Conservation (phyloP, 164 flowering plant species). For the Chloranthus sessilifolius region DNA sequence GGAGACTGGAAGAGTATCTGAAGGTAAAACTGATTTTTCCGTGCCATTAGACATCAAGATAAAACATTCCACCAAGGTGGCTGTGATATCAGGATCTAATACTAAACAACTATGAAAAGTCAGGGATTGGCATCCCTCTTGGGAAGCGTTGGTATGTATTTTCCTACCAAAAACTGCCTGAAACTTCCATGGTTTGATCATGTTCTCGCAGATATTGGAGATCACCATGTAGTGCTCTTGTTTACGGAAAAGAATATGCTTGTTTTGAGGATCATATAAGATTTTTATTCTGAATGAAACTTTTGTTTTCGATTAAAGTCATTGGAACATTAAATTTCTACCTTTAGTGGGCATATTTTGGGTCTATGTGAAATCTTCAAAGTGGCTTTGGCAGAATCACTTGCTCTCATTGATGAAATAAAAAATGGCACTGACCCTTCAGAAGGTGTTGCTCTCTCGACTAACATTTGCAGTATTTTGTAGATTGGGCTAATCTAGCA, state of each 20-base stretch:
- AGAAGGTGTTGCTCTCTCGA: conserved; percentile 92
- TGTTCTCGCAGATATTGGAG: conserved; percentile 92
- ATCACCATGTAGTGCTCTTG: conserved; percentile 71
- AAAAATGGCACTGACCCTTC: conserved; percentile 96
- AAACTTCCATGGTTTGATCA: conserved; percentile 91
- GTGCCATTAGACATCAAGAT: conserved; percentile 81
- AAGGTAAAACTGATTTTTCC: conserved; percentile 31
- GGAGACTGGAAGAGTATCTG: conserved; percentile 11
- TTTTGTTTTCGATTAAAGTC: conserved; percentile 58
- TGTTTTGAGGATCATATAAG: conserved; percentile 7
- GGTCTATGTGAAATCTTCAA: conserved; percentile 68
- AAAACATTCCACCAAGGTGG: conserved; percentile 47
- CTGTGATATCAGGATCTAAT: conserved; percentile 93
- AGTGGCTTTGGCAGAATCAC: conserved; percentile 65
- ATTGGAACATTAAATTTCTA: conserved; percentile 86
- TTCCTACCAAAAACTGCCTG: conserved; percentile 64
- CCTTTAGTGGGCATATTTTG: conserved; percentile 90
- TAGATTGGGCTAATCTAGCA: conserved; percentile 58
- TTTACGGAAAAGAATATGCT: conserved; percentile 22
- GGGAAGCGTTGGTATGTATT: conserved; percentile 90
- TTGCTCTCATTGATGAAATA: conserved; percentile 90
- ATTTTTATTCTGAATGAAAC: conserved; percentile 32
- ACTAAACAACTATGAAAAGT: conserved; percentile 93
- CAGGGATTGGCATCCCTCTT: conserved; percentile 80
- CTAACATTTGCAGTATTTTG: conserved; percentile 80